Percentiles rank a stretch among this genome's conserved stretches.
phyloP scores from a whole-genome alignment of 768 basidiomycete species.

The Russula virescens region DNA sequence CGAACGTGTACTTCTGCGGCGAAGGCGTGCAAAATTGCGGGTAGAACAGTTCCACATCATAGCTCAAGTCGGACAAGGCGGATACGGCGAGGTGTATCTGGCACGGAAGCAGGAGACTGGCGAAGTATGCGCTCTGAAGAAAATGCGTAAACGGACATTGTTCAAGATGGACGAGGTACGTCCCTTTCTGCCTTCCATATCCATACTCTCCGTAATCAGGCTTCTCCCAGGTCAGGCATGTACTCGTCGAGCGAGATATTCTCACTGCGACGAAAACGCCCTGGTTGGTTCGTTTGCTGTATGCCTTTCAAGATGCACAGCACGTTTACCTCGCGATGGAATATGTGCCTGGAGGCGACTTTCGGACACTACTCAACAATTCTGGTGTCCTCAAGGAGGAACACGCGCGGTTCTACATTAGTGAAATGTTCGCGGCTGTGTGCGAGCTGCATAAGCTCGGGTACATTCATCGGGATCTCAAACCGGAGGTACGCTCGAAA shows the following conservation, averaged over 20 bases:
- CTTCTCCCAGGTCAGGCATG: constrained; percentile 78
- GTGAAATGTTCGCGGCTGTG: constrained; percentile 95
- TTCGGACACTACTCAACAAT: constrained; percentile 95
- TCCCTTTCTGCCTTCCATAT: not conserved
- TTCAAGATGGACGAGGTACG: constrained; percentile 97
- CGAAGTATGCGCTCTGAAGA: constrained; percentile 95
- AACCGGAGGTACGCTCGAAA: constrained; percentile 77
- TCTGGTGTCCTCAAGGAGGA: constrained; percentile 97
- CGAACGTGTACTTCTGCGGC: constrained; percentile 88
- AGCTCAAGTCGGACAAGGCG: constrained; percentile 97
- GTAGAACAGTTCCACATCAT: constrained; percentile 98
- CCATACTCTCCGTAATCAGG: not conserved
- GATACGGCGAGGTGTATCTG: constrained; percentile 96
- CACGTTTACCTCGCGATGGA: constrained; percentile 98
- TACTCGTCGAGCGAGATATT: constrained; percentile 96
- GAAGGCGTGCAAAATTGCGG: constrained; percentile 85
- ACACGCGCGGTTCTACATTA: constrained; percentile 93
- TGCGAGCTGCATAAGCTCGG: constrained; percentile 95
- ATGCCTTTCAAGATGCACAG: constrained; percentile 92
- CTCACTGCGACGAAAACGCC: constrained; percentile 95
- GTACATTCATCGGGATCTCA: constrained; percentile 96
- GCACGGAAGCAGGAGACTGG: constrained; percentile 94
- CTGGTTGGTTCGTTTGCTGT: constrained; percentile 91
- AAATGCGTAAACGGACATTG: constrained; percentile 90
- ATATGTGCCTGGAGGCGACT: constrained; percentile 98